Evolutionary conservation across 768 basidiomycete genomes (phyloP), one percentile per base, ranked within the genome.

Genomic region (Tylopilus plumbeoviolaceoides): DNA sequence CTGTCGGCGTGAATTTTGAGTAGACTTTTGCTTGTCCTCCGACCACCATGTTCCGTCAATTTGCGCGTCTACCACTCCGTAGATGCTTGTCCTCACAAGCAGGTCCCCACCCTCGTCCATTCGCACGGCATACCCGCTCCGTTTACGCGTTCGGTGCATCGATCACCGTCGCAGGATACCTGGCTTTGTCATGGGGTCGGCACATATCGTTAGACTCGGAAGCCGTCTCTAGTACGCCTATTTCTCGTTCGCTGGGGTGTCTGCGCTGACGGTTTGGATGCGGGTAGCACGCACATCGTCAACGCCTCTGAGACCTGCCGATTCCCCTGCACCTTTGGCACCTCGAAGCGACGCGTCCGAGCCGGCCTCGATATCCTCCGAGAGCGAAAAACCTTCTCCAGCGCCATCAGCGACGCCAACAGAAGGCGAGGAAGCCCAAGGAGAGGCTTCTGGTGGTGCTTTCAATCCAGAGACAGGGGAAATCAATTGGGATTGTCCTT

Each of bases 401-500:
- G 50, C 23, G 15, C 42, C 56, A 17, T 48, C 47, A 28, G 56
- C 53, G 21, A 36, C 42, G 7, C 41, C 55, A 27, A 31, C 25
- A 23, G 65, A 67, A 11, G 65, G 57, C 12, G 65, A 66, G 9
- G 63, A 36, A 5, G 66, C 58, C 12, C 65, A 65, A 21, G 70
- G 44, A 50, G 66, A 61, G 53, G 51, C 68, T 44, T 59, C 68
- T 1, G 67, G 67, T 25, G 80, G 80, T 36, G 95, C 97, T 5
- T 98, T 82, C 77, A 89, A 99, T 72, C 95, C 95, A 18, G 93
- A 83, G 57, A 99, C 97, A 2, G 97, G 97, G 41, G 94, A 98
- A 79, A 98, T 99, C 64, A 99, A 99, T 74, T 99, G 97, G 97
- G 97, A 98, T 67, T 99, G 97, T 70, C 93, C 97, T 1, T 98